Base-by-base conservation (phyloP, 257 asterid species). In the Echites panduratus region DNA sequence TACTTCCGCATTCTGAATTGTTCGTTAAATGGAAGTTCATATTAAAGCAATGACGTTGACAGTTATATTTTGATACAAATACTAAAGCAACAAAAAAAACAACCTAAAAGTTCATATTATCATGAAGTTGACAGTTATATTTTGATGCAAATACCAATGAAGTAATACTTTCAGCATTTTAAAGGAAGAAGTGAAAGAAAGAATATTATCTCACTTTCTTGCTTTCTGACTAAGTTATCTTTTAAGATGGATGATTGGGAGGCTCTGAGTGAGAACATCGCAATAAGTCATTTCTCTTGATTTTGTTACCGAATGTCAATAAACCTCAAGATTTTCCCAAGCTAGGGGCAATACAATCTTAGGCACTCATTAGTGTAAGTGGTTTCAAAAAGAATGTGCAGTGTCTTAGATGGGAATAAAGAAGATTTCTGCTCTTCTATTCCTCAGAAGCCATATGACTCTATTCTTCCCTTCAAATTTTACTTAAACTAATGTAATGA, bases 21-120 rank as follows among this genome's bases (percentile, higher is more conserved):
- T 73, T 81, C 70, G 71, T 64, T 62, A 75, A 58, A 79, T 78
- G 81, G 78, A 78, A 77, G 20, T n/a, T n/a, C n/a, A n/a, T n/a
- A n/a, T 97, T 93, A 75, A 75, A 84, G 73, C 49, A 52, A 79
- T 17, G n/a, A n/a, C n/a, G n/a, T n/a, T n/a, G n/a, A n/a, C n/a
- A n/a, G n/a, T n/a, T n/a, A 32, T 32, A 32, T 32, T 32, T 32
- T 16, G n/a, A 48, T 7, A 9, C 26, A 63, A 47, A 49, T 49
- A 47, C 38, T 32, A 32, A 32, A 32, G 38, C 38, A 32, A 32
- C 1, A 32, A 32, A 32, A 32, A 32, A 32, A 32, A 32, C 1
- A 32, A 1, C 38, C 38, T 32, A 1, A 32, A 3, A 32, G 38
- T 32, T 32, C 38, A 32, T 32, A 32, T 32, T 3, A 32, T 32